phyloP scores from a whole-genome alignment of 2,329 filamentous ascomycete genomes.

The Botrytis squamosa region DNA sequence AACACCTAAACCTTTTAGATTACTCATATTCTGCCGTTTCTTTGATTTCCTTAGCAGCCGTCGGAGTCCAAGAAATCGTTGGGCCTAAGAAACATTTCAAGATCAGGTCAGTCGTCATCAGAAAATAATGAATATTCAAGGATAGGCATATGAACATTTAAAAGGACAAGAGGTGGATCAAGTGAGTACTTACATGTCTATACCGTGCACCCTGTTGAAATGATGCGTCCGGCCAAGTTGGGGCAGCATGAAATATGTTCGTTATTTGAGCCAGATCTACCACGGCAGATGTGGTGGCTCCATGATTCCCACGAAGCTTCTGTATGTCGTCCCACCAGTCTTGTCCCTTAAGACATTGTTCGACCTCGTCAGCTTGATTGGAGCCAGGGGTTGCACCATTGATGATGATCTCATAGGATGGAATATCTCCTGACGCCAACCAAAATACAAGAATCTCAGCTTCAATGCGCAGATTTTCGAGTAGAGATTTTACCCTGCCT shows the following conservation, averaged over 20 bases:
- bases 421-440: constrained; percentile 70
- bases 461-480: constrained; percentile 79
- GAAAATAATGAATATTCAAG: background rate
- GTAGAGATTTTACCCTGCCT: constrained; percentile 66
- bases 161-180: too few species aligned
- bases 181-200: constrained; percentile 35
- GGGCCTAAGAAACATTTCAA: background rate
- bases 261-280: constrained; percentile 45
- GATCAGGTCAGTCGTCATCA: background rate
- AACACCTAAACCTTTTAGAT: constrained; percentile 54
- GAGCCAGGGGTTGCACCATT: constrained; percentile 62
- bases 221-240: constrained; percentile 52
- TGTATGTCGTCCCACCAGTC: constrained; percentile 82
- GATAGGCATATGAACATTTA: too few species aligned
- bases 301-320: constrained; percentile 46
- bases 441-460: constrained; percentile 79
- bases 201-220: constrained; percentile 51
- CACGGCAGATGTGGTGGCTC: constrained; percentile 40
- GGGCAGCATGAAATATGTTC: constrained; percentile 43
- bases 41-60: constrained; percentile 61
- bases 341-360: constrained; percentile 66
- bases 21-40: constrained; percentile 36
- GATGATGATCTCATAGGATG: constrained; percentile 74
- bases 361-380: constrained; percentile 59
- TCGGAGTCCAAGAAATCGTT: constrained; percentile 56